Base-by-base conservation (phyloP, 306 rosid genomes). In the Prunus armeniaca region DNA sequence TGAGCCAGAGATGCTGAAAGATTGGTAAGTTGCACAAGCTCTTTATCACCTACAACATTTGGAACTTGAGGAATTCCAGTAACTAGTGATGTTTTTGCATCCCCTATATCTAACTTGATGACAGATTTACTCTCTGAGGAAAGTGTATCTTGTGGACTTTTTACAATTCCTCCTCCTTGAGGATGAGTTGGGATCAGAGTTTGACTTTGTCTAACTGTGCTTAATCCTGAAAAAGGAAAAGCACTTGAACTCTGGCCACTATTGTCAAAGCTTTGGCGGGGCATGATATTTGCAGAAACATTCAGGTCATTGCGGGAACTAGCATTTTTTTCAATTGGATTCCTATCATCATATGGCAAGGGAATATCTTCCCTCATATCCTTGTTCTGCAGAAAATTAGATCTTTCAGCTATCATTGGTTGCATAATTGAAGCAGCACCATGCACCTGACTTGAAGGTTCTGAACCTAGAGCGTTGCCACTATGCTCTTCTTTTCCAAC, bases 1-100 rank as follows among this genome's bases (percentile, higher is more conserved):
- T 92, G 97, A 62, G 89, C 98, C 73, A 96, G 85, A 76, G 99
- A 96, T 67, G 89, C 95, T 25, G 97, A 88, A 65, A 95, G 92
- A 75, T 83, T 83, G 57, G 82, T 82, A 47, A 95, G 85, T 50
- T 89, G 87, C 43, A 84, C 75, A 68, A 89, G 84, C 74, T 90
- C 96, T 56, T 89, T 94, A 25, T 84, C 83, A 72, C 89, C 88
- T 64, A 86, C 96, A 28, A 50, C 20, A 7, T 75, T 82, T 71
- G 80, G 87, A 56, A 86, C 56, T 69, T 89, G 78, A 80, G 89
- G 76, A 71, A 71, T 84, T 76, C 80, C 88, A 49, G 90, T 71
- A 73, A 76, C 82, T 64, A 78, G 85, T 46, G 87, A 84, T 68
- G 86, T 47, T 81, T 79, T 84, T 74, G 81, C 74, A 87, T 87